phyloP scores from a whole-genome alignment of 768 basidiomycete genomes.

The Botryobasidium botryosum region DNA sequence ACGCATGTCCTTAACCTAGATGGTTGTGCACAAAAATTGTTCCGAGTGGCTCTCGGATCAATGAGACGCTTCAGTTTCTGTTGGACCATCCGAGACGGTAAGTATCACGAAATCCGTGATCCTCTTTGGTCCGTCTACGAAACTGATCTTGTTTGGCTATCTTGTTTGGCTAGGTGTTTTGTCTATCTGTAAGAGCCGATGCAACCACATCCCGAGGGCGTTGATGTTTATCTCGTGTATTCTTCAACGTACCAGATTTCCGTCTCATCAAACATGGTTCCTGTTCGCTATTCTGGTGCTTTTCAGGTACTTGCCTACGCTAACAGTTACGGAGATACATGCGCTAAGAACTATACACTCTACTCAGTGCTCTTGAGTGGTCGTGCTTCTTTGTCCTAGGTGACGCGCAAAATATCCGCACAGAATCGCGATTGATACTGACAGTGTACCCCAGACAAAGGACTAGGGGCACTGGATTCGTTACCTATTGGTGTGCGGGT shows the following conservation, averaged over 20 bases:
- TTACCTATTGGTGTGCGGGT: not conserved
- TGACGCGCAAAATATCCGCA: no score
- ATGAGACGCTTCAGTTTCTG: conserved; percentile 76
- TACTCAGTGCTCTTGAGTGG: no score
- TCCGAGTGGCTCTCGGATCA: conserved; percentile 36
- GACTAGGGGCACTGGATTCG: not conserved
- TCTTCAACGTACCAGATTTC: conserved; percentile 30
- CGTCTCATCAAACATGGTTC: conserved; percentile 89
- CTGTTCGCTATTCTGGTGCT: conserved; percentile 48
- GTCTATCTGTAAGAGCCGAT: conserved; percentile 79
- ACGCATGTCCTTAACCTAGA: conserved; percentile 28
- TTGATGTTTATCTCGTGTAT: no score
- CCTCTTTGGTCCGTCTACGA: not conserved
- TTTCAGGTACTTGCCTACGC: no score
- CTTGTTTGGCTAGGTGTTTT: conserved; percentile 42
- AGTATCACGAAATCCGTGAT: not conserved
- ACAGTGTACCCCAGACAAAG: no score
- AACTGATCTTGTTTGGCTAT: no score
- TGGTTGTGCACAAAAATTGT: conserved; percentile 55
- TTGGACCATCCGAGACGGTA: conserved; percentile 58
- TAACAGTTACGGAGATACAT: no score
- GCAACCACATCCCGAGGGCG: no score
- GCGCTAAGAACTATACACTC: no score
- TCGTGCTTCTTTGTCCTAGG: no score
- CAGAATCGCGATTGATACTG: no score